Evolutionary conservation across 345 rosid species (phyloP).

Genomic region (Euclidium syriacum): DNA sequence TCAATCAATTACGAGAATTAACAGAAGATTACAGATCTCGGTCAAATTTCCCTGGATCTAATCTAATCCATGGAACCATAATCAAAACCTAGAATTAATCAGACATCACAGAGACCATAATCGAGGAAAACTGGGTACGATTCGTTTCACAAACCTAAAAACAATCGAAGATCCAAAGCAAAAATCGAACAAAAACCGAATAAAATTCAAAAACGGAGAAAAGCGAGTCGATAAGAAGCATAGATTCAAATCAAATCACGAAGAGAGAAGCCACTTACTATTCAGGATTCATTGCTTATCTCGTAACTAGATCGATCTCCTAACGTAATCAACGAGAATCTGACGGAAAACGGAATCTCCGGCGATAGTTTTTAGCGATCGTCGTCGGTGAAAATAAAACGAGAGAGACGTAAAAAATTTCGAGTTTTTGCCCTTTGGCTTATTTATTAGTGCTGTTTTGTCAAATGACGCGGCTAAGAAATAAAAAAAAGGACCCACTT

Average conservation of each 20-base stretch:
- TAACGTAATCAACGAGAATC: background rate
- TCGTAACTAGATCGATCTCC: constrained; percentile 14
- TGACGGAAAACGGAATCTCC: background rate
- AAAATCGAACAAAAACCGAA: background rate
- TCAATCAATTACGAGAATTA: background rate
- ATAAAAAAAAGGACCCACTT: constrained; percentile 9
- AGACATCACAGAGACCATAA: background rate
- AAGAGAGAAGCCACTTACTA: constrained; percentile 28
- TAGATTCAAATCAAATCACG: background rate
- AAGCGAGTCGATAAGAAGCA: background rate
- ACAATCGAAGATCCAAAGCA: background rate
- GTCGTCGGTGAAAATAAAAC: constrained; percentile 3
- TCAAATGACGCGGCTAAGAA: constrained; percentile 23
- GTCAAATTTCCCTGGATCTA: constrained; percentile 11
- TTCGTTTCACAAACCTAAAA: background rate
- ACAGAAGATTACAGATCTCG: constrained; percentile 12
- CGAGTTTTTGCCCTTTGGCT: background rate
- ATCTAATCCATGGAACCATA: background rate
- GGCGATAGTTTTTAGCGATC: constrained; percentile 14
- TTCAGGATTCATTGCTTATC: constrained; percentile 31
- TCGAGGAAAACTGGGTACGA: background rate
- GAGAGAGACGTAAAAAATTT: background rate
- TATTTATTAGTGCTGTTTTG: background rate
- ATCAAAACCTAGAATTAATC: constrained; percentile 12
- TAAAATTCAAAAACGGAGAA: background rate